A percentile compares a stretch with the other conserved stretches of the same genome.
Conservation (phyloP, 176 grass and related monocot species). For the Phoenix roebelenii region DNA sequence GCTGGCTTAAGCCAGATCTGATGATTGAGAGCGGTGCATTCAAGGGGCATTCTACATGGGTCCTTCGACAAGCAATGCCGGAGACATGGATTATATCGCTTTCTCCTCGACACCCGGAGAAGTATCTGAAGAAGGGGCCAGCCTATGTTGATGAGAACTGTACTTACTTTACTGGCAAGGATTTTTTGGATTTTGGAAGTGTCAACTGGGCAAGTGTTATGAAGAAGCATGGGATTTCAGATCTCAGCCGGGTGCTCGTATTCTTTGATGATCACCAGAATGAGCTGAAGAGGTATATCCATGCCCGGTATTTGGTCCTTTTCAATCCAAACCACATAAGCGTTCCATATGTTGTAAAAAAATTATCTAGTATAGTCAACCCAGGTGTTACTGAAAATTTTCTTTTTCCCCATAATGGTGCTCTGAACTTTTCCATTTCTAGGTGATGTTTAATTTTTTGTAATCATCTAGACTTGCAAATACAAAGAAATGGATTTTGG, state of each 20-base stretch:
- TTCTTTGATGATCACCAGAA: slow-evolving; percentile 98
- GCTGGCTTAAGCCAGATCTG: slow-evolving; percentile 76
- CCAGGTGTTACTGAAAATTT: too few relatives aligned
- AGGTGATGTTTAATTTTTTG: too few relatives aligned
- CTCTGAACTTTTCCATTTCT: too few relatives aligned
- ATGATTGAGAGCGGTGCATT: slow-evolving; percentile 95
- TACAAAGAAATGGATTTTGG: too few relatives aligned
- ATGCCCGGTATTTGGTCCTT: too few relatives aligned
- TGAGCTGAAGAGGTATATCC: slow-evolving; percentile 66
- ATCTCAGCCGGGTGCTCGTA: slow-evolving; percentile 67
- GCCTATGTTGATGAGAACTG: slow-evolving; percentile 94
- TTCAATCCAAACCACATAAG: too few relatives aligned
- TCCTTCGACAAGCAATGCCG: slow-evolving; percentile 77
- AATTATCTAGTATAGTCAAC: too few relatives aligned
- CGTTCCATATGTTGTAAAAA: too few relatives aligned
- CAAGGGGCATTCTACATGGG: slow-evolving; percentile 93
- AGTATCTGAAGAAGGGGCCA: slow-evolving; percentile 80
- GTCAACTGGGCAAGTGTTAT: slow-evolving; percentile 55
- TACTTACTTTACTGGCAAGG: slow-evolving; percentile 79
- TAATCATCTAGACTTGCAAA: too few relatives aligned
- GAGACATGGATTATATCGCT: slow-evolving; percentile 63
- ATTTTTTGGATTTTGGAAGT: slow-evolving; percentile 82
- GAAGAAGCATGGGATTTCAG: slow-evolving; percentile 61
- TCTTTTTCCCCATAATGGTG: too few relatives aligned
- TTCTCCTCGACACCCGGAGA: slow-evolving; percentile 73